phyloP scores from a whole-genome alignment of 805 yeast genomes.

The Kluyveromyces nonfermentans region DNA sequence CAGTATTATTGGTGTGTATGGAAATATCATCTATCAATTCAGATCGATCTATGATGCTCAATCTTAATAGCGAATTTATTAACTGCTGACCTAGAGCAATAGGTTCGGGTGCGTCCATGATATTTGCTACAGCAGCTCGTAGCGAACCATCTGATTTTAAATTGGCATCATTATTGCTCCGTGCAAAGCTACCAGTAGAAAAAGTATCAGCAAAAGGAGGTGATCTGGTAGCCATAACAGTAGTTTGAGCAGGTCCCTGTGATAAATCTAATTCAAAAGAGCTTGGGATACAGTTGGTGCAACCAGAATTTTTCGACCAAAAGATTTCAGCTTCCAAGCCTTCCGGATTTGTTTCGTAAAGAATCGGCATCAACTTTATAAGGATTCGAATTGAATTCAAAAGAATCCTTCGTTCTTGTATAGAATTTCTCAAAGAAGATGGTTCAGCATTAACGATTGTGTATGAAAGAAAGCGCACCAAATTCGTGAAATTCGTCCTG shows the following conservation, averaged over 20 bases:
- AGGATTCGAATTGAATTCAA: conserved; percentile 57
- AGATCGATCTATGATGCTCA: neutral
- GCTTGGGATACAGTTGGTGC: conserved; percentile 2
- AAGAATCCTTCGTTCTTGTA: conserved; percentile 24
- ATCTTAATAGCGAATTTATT: neutral
- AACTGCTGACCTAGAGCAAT: neutral
- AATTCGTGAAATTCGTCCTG: conserved; percentile 43
- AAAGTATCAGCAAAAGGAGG: neutral
- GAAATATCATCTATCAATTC: neutral
- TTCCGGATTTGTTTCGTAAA: conserved; percentile 44
- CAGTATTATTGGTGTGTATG: neutral
- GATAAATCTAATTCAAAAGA: neutral
- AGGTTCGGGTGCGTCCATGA: neutral
- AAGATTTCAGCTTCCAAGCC: conserved; percentile 20
- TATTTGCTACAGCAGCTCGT: neutral
- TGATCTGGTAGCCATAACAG: neutral
- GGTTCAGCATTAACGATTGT: conserved; percentile 17
- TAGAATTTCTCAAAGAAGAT: conserved; percentile 1
- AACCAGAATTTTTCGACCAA: conserved; percentile 12
- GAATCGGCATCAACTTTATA: conserved; percentile 54
- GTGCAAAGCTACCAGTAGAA: neutral
- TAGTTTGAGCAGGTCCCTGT: neutral
- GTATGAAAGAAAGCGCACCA: conserved; percentile 36
- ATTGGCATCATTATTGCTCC: neutral
- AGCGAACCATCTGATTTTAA: neutral